Evolutionary conservation across 176 grass and related monocot genomes (phyloP).

Genomic region (Rhynchospora breviuscula): DNA sequence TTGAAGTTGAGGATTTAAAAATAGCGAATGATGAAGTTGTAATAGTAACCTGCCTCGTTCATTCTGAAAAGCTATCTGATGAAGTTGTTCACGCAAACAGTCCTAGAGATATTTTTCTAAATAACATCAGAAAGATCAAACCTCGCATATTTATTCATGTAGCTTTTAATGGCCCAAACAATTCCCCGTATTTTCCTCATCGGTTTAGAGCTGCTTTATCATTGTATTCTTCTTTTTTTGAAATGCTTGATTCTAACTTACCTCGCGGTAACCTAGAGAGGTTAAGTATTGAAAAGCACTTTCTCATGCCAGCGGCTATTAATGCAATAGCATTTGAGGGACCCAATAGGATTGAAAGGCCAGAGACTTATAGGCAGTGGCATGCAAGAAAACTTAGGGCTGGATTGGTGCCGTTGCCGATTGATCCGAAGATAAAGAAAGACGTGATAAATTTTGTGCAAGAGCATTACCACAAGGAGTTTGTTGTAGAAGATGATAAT

Average conservation of each 20-base stretch:
- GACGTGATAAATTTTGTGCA: slow-evolving; percentile 17
- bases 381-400: slow-evolving; percentile 30
- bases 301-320: slow-evolving; percentile 11
- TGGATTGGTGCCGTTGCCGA: slow-evolving; percentile 24
- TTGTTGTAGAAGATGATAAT: slow-evolving; percentile 26
- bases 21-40: slow-evolving; percentile 33
- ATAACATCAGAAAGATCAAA: slow-evolving; percentile 38
- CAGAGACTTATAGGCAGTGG: slow-evolving; percentile 39
- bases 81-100: slow-evolving; percentile 25
- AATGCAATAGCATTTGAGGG: slow-evolving; percentile 36
- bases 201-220: slow-evolving; percentile 38
- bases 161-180: slow-evolving; percentile 29
- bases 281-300: slow-evolving; percentile 15
- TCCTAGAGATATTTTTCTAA: slow-evolving; percentile 32
- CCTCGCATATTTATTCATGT: slow-evolving; percentile 33
- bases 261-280: slow-evolving; percentile 25
- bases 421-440: slow-evolving; percentile 25
- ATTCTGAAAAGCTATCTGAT: slow-evolving; percentile 29
- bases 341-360: slow-evolving; percentile 28
- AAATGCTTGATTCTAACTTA: slow-evolving; percentile 40
- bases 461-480: slow-evolving; percentile 34
- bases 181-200: slow-evolving; percentile 33
- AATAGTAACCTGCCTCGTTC: slow-evolving; percentile 24
- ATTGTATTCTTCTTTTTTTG: slow-evolving; percentile 40
- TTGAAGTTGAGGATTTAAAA: slow-evolving; percentile 25